Base-by-base conservation (phyloP, 1,139 yeast genomes). In the Hyphopichia buzzinii region DNA sequence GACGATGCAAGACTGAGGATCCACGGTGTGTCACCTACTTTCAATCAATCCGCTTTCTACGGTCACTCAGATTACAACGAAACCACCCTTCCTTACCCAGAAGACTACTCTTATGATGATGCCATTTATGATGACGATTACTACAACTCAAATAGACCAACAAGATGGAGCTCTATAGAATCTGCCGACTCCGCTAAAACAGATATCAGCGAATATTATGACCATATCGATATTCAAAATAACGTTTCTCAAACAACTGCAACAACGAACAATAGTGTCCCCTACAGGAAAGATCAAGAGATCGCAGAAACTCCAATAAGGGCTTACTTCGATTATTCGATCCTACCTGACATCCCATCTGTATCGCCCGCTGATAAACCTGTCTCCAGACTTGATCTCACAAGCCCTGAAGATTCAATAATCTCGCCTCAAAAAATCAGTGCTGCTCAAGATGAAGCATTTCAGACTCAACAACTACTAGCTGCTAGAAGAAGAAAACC, bases 261-360 rank as follows among this genome's bases (percentile, higher is more conserved):
- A 3, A 25, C 37, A 5, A 26, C 34, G 3, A 25, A 17, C 15
- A 17, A 16, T 19, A 16, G 25, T 16, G 19, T 26, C 21, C 35
- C 36, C 14, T 36, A 40, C 21, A 35, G 39, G 11, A 34, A 42
- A 22, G 39, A 29, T 10, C 32, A 37, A 11, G 41, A 42, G 4
- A 5, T 14, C 19, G 48, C 50, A 17, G 61, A 54, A 23, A 53
- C 63, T 3, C 67, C 70, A 3, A 58, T 54, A 10, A 50, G 61
- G 5, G 53, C 44, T 17, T 52, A 56, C 34, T 70, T 70, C 48
- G 74, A 70, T 44, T 69, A 64, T 42, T 60, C 72, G 3, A 58
- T 59, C 5, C 47, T 70, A 16, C 75, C 77, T 1, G 74, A 69
- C 34, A 43, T 70, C n/a, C 75, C 72, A 0, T 48, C 50, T 10